These are phyloP conservation scores for Hymenoscyphus scutula DNA, from an alignment of 2,329 filamentous ascomycete genomes.

Conservation along the genomic window DNA sequence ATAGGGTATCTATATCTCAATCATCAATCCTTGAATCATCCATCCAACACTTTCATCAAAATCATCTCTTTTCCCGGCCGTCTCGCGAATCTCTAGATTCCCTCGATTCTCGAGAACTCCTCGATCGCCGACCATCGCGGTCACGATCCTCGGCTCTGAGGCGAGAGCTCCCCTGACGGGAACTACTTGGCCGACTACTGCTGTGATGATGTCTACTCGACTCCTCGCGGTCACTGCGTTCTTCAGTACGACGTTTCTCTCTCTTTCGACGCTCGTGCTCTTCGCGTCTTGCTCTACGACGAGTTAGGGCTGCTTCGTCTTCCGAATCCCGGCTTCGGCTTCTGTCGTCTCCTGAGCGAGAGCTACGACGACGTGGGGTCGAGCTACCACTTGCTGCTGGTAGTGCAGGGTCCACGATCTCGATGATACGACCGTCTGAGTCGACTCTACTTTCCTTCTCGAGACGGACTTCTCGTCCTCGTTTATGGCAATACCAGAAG, in stretches of 20 bases:
- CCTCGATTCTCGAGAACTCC: conserved; percentile 8
- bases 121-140: conserved; percentile 8
- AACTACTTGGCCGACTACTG: conserved; percentile 5
- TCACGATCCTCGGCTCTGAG: conserved; percentile 9
- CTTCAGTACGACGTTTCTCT: conserved; percentile 8
- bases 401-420: not conserved
- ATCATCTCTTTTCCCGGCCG: conserved; percentile 9
- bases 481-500: conserved; percentile 98
- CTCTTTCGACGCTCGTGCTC: conserved; percentile 8
- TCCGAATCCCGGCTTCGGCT: conserved; percentile 3
- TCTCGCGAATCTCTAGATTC: conserved; percentile 9
- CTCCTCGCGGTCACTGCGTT: not conserved
- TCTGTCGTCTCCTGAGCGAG: not conserved
- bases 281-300: conserved; percentile 7
- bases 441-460: conserved; percentile 24
- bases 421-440: conserved; percentile 10
- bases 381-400: not conserved
- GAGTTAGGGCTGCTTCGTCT: conserved; percentile 4
- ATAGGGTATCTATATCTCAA: conserved; percentile 6
- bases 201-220: conserved; percentile 5
- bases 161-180: not conserved
- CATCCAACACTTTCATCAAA: not conserved
- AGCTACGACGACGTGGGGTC: not conserved
- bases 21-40: not conserved
- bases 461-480: conserved; percentile 80